Evolutionary conservation across 495 filamentous ascomycete species (phyloP), one percentile per base, ranked within the genome.

Genomic region (Penicillium coprophilum): DNA sequence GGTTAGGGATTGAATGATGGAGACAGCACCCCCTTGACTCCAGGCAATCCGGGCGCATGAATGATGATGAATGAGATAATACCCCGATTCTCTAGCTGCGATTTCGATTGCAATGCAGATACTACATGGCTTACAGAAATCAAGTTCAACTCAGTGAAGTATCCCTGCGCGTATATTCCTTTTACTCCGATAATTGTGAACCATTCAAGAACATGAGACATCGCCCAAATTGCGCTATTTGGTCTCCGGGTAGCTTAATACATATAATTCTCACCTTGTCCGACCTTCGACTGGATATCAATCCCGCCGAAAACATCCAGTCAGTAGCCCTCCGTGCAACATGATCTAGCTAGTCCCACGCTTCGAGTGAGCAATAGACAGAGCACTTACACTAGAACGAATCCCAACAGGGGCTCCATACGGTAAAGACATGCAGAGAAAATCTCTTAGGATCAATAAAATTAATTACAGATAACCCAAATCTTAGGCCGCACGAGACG

Each of bases 51-150:
- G 40, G 28, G 27, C 17, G 50, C 50, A 56, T 49, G 45, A 56
- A 38, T 47, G 38, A 66, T 54, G 61, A 64, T 32, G 39, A 47
- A 59, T 59, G 61, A 64, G 55, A 67, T 53, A 64, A 66, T 64
- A 64, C 63, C 60, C 60, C 32, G 34, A 55, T 24, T 8, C 43
- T 43, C 20, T 32, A 28, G 43, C 43, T 38, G 44, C 36, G 23
- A 23, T 49, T 20, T 12, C 45, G 13, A 41, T 20, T 13, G n/a
- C 17, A 54, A 36, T 46, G 40, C 41, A 45, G 17, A 54, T 9
- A 23, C 20, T 34, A 6, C 27, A 6, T 46, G 36, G 38, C 38
- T 43, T 43, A 40, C 21, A 51, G 34, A 51, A 51, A 51, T 40
- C 34, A 39, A 39, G 28, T 30, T 31, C 24, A 28, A 24, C 34